Conservation (phyloP, 495 filamentous ascomycete species). For the Acidiella bohemica region DNA sequence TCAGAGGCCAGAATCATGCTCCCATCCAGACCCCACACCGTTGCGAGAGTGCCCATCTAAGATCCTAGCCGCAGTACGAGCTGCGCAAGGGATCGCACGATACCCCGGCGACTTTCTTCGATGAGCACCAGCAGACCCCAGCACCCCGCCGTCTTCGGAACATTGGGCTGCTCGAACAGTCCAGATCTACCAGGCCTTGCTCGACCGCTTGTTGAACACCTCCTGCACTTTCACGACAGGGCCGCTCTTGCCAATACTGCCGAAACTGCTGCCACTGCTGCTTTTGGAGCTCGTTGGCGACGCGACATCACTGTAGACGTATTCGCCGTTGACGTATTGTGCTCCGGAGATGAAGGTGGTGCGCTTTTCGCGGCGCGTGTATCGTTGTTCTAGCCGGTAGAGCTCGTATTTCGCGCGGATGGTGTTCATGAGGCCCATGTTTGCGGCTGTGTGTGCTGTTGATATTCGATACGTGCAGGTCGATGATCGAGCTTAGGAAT, state of each 20-base stretch:
- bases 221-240: constrained; percentile 6
- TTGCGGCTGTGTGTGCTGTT: too few species aligned
- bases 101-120: too few species aligned
- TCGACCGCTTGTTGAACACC: constrained; percentile 9
- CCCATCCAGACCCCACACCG: too few species aligned
- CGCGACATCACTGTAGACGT: constrained; percentile 44
- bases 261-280: constrained; percentile 1
- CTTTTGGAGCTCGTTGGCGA: constrained; percentile 20
- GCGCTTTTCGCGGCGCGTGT: constrained; percentile 74
- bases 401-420: constrained; percentile 57
- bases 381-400: constrained; percentile 83
- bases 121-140: too few species aligned
- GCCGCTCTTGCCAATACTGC: background rate
- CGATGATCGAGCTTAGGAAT: too few species aligned
- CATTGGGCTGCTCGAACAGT: too few species aligned
- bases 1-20: too few species aligned
- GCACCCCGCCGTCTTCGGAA: too few species aligned
- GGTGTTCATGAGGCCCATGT: constrained; percentile 18
- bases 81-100: too few species aligned
- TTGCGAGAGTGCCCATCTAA: too few species aligned
- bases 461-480: too few species aligned
- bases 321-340: constrained; percentile 85
- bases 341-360: constrained; percentile 75
- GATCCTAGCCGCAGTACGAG: too few species aligned
- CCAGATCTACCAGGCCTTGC: constrained; percentile 2